These are phyloP conservation scores for Tricholoma terreum DNA, from an alignment of 768 basidiomycete species.

Conservation along the genomic window DNA sequence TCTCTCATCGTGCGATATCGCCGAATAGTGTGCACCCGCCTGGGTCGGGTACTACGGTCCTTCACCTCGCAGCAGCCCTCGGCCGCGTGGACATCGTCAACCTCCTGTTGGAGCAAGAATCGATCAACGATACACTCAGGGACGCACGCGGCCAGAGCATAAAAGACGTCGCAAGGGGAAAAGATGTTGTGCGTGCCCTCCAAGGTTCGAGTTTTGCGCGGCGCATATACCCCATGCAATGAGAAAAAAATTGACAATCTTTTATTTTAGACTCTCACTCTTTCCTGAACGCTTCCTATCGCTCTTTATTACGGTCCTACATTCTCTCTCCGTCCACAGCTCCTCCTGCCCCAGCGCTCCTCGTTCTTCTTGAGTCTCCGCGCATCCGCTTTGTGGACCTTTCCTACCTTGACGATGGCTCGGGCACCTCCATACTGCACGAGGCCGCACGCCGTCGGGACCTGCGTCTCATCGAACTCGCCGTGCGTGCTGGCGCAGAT, in stretches of 20 bases:
- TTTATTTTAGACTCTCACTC: constrained; percentile 49
- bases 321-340: constrained; percentile 52
- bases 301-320: constrained; percentile 70
- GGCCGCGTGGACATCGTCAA: constrained; percentile 71
- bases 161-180: constrained; percentile 68
- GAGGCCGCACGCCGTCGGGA: constrained; percentile 84
- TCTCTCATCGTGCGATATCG: constrained; percentile 73
- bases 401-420: constrained; percentile 73
- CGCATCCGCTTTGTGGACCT: constrained; percentile 73
- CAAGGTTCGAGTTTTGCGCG: constrained; percentile 46
- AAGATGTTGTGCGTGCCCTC: constrained; percentile 63
- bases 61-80: constrained; percentile 64
- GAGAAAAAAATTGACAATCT: background rate
- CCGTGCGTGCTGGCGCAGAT: constrained; percentile 81
- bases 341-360: constrained; percentile 42
- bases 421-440: constrained; percentile 78
- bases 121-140: constrained; percentile 72
- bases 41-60: constrained; percentile 71
- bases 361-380: constrained; percentile 63
- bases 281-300: constrained; percentile 70
- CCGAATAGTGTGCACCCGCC: constrained; percentile 77
- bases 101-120: constrained; percentile 74
- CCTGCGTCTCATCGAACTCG: constrained; percentile 77
- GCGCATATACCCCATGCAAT: background rate
- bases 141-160: constrained; percentile 67